Conservation (phyloP, 345 rosid species). For the Hibiscus trionum region DNA sequence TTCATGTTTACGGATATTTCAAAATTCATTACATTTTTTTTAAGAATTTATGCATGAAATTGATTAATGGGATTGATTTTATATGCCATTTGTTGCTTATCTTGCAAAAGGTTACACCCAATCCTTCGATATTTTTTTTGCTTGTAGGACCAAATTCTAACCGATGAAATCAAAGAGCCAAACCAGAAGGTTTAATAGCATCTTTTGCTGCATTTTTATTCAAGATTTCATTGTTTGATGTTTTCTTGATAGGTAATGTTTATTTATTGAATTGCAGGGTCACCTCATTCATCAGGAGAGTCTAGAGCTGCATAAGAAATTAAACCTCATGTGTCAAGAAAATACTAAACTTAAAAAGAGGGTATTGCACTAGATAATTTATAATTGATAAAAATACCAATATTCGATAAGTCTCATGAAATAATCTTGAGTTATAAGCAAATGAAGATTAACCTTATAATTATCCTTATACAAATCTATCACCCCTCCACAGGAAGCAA, state of each 20-base stretch:
- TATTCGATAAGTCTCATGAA: neutral
- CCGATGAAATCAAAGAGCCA: constrained; percentile 50
- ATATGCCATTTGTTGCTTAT: no score
- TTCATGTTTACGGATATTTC: no score
- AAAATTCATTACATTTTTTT: no score
- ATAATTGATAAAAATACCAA: neutral
- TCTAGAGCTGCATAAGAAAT: constrained; percentile 37
- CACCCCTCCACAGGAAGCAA: neutral
- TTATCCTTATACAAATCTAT: neutral
- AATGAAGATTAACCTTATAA: neutral
- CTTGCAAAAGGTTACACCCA: no score
- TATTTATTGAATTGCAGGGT: constrained; percentile 36
- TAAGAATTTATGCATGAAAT: no score
- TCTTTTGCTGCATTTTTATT: neutral
- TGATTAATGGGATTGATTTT: no score
- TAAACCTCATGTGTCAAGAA: constrained; percentile 40
- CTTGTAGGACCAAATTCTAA: constrained; percentile 51
- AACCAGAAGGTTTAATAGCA: constrained; percentile 41
- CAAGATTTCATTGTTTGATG: neutral
- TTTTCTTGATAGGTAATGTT: neutral
- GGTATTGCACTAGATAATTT: constrained; percentile 27
- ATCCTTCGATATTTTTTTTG: neutral
- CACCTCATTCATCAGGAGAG: constrained; percentile 54
- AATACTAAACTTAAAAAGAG: constrained; percentile 37
- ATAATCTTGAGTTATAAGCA: neutral